Conservation (phyloP, 1,139 yeast genomes). For the Yamadazyma diddensiae region DNA sequence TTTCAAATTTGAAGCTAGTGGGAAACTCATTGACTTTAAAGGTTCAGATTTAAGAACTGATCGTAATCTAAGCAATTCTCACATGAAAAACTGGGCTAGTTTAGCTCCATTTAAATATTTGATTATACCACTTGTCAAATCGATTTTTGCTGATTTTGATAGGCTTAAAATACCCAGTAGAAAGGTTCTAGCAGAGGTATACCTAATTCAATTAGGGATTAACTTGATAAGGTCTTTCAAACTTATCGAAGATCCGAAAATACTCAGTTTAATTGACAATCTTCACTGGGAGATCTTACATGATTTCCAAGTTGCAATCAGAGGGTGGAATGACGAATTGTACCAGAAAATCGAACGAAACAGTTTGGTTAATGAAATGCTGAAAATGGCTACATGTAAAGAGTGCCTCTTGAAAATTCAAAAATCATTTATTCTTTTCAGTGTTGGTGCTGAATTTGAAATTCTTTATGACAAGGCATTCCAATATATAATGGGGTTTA, state of each 20-base stretch:
- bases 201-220: constrained; percentile 3
- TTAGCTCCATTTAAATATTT: constrained; percentile 8
- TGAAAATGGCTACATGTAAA: constrained; percentile 9
- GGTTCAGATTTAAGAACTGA: constrained; percentile 35
- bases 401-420: constrained; percentile 10
- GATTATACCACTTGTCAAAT: constrained; percentile 5
- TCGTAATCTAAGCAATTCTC: constrained; percentile 16
- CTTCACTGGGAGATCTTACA: no score
- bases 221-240: constrained; percentile 1
- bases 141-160: constrained; percentile 3
- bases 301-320: constrained; percentile 3
- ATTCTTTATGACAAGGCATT: constrained; percentile 1
- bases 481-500: not conserved
- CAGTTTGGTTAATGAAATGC: constrained; percentile 3
- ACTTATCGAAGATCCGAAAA: constrained; percentile 2
- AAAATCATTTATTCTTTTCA: constrained; percentile 7
- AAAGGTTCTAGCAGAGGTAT: constrained; percentile 1
- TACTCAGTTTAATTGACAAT: not conserved
- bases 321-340: not conserved
- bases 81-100: constrained; percentile 40
- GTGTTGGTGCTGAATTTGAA: constrained; percentile 2
- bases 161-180: not conserved
- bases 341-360: constrained; percentile 2
- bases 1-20: constrained; percentile 21
- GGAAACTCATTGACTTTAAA: constrained; percentile 36